A percentile compares a stretch with the other conserved stretches of the same genome.
Evolutionary conservation across 2,329 filamentous ascomycete genomes (phyloP).

Genomic region (Thielaviopsis cerberus): DNA sequence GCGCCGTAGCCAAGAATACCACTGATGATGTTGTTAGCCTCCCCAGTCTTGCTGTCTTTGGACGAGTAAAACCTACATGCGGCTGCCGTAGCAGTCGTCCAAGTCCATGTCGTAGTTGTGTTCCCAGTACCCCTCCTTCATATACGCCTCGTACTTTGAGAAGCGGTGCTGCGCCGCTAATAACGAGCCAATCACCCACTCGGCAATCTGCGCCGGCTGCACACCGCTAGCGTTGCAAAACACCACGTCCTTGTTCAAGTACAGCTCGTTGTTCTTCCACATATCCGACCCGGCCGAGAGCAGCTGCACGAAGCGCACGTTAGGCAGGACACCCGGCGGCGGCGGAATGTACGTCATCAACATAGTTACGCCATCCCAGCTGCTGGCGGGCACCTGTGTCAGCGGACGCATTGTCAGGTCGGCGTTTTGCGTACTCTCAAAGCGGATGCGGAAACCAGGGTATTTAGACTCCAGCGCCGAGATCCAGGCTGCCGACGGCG

Average conservation of each 20-base stretch:
- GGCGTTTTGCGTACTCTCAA: conserved; percentile 15
- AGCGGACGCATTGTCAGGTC: conserved; percentile 17
- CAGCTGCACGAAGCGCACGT: conserved; percentile 34
- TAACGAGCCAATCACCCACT: conserved; percentile 36
- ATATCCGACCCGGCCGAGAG: conserved; percentile 35
- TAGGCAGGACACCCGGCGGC: conserved; percentile 24
- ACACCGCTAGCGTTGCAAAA: conserved; percentile 40
- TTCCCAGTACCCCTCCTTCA: conserved; percentile 27
- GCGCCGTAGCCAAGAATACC: conserved; percentile 36
- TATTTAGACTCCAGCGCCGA: conserved; percentile 22
- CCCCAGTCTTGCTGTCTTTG: not conserved
- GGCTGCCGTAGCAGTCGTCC: conserved; percentile 28
- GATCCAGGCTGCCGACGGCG: conserved; percentile 19
- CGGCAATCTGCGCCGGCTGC: conserved; percentile 38
- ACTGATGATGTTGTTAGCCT: conserved; percentile 15
- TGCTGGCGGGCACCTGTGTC: conserved; percentile 18
- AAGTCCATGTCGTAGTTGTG: conserved; percentile 16
- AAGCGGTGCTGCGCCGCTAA: conserved; percentile 32
- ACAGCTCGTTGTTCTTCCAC: conserved; percentile 27
- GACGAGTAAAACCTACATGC: conserved; percentile 25
- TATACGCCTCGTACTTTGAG: conserved; percentile 25
- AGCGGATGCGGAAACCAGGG: conserved; percentile 25
- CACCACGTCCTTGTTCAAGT: conserved; percentile 28
- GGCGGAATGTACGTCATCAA: conserved; percentile 29
- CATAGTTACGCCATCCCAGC: conserved; percentile 32